Percentiles rank a stretch among this genome's conserved stretches.
These are phyloP conservation scores for Elaeis guineensis DNA, from an alignment of 176 grass and related monocot species.

Conservation along the genomic window DNA sequence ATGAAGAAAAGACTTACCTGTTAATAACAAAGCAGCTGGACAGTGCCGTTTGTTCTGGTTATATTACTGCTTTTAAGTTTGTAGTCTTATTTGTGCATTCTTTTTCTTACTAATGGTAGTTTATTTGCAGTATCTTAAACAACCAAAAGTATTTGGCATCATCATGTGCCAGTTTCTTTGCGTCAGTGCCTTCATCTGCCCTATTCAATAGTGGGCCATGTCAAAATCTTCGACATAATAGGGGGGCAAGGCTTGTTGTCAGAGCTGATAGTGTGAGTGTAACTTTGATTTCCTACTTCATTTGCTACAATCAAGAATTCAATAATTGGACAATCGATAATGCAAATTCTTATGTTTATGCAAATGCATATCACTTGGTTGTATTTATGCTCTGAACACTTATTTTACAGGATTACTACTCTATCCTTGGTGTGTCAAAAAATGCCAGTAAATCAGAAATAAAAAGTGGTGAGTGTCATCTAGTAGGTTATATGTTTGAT, in stretches of 20 bases:
- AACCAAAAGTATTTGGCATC: constrained; percentile 38
- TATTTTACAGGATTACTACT: constrained; percentile 88
- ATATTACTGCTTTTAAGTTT: constrained; percentile 16
- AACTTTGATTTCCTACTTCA: not conserved
- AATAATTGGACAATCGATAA: not conserved
- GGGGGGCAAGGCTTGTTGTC: constrained; percentile 61
- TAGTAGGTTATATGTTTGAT: not conserved
- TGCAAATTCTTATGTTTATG: constrained; percentile 11
- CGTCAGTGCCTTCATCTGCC: constrained; percentile 13
- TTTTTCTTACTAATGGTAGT: constrained; percentile 1
- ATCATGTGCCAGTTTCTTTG: constrained; percentile 40
- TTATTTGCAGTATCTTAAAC: constrained; percentile 39
- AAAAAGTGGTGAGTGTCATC: constrained; percentile 67
- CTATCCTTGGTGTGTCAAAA: constrained; percentile 82
- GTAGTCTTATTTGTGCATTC: not conserved
- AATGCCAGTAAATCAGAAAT: constrained; percentile 99
- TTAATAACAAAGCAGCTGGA: too few relatives aligned
- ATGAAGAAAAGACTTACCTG: too few relatives aligned
- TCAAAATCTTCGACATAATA: constrained; percentile 30
- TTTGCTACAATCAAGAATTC: too few relatives aligned
- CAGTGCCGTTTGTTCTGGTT: not conserved
- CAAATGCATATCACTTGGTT: not conserved
- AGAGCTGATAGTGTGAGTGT: constrained; percentile 76
- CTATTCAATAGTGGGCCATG: constrained; percentile 36
- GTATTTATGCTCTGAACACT: not conserved